Percentiles rank a stretch among this genome's conserved stretches.
Conservation (phyloP, 2,329 filamentous ascomycete genomes). For the Elsinoe necatrix region DNA sequence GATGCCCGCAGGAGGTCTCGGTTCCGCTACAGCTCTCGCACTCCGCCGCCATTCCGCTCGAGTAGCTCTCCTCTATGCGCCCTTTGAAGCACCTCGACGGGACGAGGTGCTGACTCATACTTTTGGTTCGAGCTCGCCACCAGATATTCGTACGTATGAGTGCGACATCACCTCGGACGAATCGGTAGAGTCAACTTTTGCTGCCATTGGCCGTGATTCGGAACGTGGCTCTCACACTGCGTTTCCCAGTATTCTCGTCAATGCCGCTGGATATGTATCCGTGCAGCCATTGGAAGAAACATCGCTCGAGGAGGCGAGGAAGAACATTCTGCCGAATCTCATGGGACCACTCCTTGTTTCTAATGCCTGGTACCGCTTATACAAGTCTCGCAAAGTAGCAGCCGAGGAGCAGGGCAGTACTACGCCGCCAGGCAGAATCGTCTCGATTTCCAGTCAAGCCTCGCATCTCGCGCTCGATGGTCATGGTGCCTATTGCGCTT, state of each 20-base stretch:
- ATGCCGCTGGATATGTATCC: slow-evolving; percentile 37
- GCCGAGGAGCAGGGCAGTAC: slow-evolving; percentile 17
- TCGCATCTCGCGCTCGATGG: slow-evolving; percentile 39
- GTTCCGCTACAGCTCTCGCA: slow-evolving; percentile 36
- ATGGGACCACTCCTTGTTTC: slow-evolving; percentile 39
- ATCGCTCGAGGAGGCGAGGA: slow-evolving; percentile 36
- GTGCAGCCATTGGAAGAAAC: slow-evolving; percentile 37
- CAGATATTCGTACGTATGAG: slow-evolving; percentile 26
- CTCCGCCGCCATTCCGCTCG: slow-evolving; percentile 35
- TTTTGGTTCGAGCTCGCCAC: slow-evolving; percentile 26
- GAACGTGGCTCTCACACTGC: slow-evolving; percentile 15
- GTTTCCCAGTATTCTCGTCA: slow-evolving; percentile 30
- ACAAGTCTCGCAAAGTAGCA: slow-evolving; percentile 26
- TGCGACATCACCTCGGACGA: slow-evolving; percentile 29
- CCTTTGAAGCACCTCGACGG: slow-evolving; percentile 36
- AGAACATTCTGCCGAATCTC: slow-evolving; percentile 38
- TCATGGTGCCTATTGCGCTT: slow-evolving; percentile 42
- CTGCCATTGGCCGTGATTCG: slow-evolving; percentile 21
- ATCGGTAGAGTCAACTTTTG: slow-evolving; percentile 27
- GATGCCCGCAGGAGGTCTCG: slow-evolving; percentile 32
- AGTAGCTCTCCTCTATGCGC: slow-evolving; percentile 40
- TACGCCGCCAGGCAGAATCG: slow-evolving; percentile 33
- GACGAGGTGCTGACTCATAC: slow-evolving; percentile 31
- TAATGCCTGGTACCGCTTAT: slow-evolving; percentile 39
- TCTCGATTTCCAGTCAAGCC: slow-evolving; percentile 41